These are phyloP conservation scores for Pisolithus marmoratus DNA, from an alignment of 768 basidiomycete species.

Conservation along the genomic window DNA sequence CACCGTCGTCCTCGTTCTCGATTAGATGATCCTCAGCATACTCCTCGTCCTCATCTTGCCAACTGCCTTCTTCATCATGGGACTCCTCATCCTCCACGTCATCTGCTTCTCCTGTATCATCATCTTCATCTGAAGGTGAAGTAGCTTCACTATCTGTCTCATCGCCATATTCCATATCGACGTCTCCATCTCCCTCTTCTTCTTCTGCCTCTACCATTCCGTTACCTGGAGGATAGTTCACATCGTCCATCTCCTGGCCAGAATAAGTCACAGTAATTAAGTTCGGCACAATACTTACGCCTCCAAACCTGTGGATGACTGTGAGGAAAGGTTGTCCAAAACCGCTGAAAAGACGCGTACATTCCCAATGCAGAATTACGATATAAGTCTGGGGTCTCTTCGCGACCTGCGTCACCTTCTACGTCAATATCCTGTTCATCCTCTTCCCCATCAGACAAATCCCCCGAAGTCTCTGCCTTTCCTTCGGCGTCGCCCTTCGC, in stretches of 20 bases:
- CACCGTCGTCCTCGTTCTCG: conserved; percentile 56
- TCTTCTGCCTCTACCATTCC: conserved; percentile 81
- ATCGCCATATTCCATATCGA: conserved; percentile 84
- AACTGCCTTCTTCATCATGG: conserved; percentile 43
- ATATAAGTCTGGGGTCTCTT: conserved; percentile 90
- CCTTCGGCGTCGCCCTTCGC: conserved; percentile 51
- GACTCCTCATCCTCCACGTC: conserved; percentile 49
- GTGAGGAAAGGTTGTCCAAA: not conserved
- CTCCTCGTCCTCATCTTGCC: conserved; percentile 50
- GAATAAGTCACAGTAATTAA: conserved; percentile 11
- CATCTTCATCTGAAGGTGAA: conserved; percentile 67
- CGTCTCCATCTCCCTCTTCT: conserved; percentile 67
- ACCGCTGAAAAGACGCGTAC: conserved; percentile 37
- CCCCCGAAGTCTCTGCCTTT: conserved; percentile 36
- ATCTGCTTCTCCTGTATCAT: conserved; percentile 57
- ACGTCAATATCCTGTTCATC: conserved; percentile 57
- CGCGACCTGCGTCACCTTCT: conserved; percentile 49
- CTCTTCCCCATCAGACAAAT: conserved; percentile 41
- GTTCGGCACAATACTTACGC: conserved; percentile 46
- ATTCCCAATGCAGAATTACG: conserved; percentile 95
- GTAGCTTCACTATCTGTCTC: conserved; percentile 80
- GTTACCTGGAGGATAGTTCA: conserved; percentile 59
- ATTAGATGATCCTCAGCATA: conserved; percentile 57
- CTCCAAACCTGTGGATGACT: conserved; percentile 50
- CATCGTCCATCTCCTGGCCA: conserved; percentile 79